Conservation (phyloP, 2,329 filamentous ascomycete species). For the Botrytis pseudocinerea region DNA sequence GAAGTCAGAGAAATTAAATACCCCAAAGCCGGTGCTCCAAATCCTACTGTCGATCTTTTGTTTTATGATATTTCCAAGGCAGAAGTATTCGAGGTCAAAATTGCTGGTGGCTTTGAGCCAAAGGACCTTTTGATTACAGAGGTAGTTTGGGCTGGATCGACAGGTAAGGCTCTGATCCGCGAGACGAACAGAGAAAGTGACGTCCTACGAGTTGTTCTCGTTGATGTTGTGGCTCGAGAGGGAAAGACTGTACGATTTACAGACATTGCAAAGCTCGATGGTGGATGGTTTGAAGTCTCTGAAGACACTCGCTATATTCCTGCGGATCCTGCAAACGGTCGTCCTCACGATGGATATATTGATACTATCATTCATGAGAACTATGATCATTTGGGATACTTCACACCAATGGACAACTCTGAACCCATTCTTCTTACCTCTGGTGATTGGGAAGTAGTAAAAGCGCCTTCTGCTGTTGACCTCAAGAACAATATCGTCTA, state of each 20-base stretch:
- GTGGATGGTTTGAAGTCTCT: slow-evolving; percentile 95
- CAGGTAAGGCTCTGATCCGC: slow-evolving; percentile 77
- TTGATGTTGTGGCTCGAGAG: slow-evolving; percentile 72
- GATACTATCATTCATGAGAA: slow-evolving; percentile 86
- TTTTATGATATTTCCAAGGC: slow-evolving; percentile 83
- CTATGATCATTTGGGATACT: slow-evolving; percentile 91
- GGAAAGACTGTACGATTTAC: slow-evolving; percentile 78
- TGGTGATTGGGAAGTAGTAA: slow-evolving; percentile 88
- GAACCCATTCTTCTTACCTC: slow-evolving; percentile 84
- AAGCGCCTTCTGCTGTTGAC: slow-evolving; percentile 82
- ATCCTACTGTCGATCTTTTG: slow-evolving; percentile 82
- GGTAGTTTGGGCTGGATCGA: slow-evolving; percentile 80
- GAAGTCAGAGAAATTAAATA: slow-evolving; percentile 94
- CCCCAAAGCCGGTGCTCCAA: slow-evolving; percentile 91
- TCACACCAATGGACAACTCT: slow-evolving; percentile 79
- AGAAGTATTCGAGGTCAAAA: slow-evolving; percentile 77
- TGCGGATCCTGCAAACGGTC: slow-evolving; percentile 73
- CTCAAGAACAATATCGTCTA: slow-evolving; percentile 85
- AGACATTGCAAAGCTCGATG: slow-evolving; percentile 82
- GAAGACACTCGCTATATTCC: slow-evolving; percentile 85
- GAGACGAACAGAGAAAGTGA: slow-evolving; percentile 95
- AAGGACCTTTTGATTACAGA: slow-evolving; percentile 89
- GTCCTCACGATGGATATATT: slow-evolving; percentile 84
- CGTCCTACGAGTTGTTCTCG: slow-evolving; percentile 79
- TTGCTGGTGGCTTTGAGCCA: slow-evolving; percentile 74